Evolutionary conservation across 2,329 filamentous ascomycete species (phyloP).

Genomic region (Beauveria rudraprayagi): DNA sequence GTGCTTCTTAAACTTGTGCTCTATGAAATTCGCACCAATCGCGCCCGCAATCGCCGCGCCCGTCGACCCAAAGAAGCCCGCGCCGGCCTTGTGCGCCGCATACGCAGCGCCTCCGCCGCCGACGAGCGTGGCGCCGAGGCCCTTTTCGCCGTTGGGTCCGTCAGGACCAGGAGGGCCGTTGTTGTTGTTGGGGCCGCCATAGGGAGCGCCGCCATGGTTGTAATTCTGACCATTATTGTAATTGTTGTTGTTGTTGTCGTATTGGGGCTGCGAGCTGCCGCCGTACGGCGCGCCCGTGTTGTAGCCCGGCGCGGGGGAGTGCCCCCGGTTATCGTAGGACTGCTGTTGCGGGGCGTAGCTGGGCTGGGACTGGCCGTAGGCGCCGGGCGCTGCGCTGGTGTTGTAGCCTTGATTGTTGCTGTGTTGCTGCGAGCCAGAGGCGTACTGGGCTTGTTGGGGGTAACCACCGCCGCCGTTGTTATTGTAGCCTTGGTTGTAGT

Average conservation of each 20-base stretch:
- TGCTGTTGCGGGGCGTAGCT: slow-evolving; percentile 4
- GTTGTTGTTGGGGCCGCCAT: slow-evolving; percentile 15
- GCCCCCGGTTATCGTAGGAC: slow-evolving; percentile 11
- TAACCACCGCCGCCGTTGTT: slow-evolving; percentile 13
- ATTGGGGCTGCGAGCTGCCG: slow-evolving; percentile 18
- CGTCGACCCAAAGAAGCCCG: slow-evolving; percentile 42
- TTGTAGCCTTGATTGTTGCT: not conserved
- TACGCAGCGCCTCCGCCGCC: slow-evolving; percentile 48
- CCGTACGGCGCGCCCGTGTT: slow-evolving; percentile 23
- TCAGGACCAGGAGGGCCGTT: slow-evolving; percentile 19
- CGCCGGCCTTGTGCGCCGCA: slow-evolving; percentile 45
- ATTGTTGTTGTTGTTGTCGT: slow-evolving; percentile 14
- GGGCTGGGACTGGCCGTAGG: slow-evolving; percentile 9
- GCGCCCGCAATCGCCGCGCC: slow-evolving; percentile 44
- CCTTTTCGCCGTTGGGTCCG: slow-evolving; percentile 39
- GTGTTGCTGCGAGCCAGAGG: slow-evolving; percentile 6
- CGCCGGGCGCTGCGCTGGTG: not conserved
- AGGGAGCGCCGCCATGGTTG: slow-evolving; percentile 16
- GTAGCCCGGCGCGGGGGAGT: slow-evolving; percentile 16
- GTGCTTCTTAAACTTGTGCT: slow-evolving; percentile 32
- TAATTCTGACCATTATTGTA: slow-evolving; percentile 14
- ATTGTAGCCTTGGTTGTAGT: slow-evolving; percentile 7
- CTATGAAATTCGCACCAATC: slow-evolving; percentile 45
- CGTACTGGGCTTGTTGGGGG: slow-evolving; percentile 12
- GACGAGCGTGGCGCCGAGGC: slow-evolving; percentile 44